phyloP scores from a whole-genome alignment of 306 rosid genomes.

The Elaeagnus macrophylla region DNA sequence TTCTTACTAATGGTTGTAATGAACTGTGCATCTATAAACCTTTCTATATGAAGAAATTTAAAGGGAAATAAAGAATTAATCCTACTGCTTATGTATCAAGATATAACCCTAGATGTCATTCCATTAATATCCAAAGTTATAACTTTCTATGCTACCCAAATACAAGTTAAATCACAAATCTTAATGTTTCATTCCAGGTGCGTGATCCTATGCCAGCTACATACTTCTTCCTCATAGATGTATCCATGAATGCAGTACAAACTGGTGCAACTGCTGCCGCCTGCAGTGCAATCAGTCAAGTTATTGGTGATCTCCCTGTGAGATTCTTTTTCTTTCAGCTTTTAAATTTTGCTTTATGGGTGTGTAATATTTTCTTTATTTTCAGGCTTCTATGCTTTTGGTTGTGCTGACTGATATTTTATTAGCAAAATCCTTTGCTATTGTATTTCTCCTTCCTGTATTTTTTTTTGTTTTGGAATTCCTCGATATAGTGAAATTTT shows the following conservation, averaged over 20 bases:
- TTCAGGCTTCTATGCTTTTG: background rate
- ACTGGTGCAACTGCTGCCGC: slow-evolving; percentile 99
- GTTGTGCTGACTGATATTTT: background rate
- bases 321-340: slow-evolving; percentile 31
- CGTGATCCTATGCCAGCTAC: slow-evolving; percentile 99
- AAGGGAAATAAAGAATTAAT: no score
- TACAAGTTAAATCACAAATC: no score
- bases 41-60: no score
- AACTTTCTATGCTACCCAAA: no score
- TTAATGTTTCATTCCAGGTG: slow-evolving; percentile 32
- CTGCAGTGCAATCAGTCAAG: slow-evolving; percentile 95
- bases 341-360: background rate
- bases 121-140: no score
- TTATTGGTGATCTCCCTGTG: slow-evolving; percentile 87
- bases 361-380: background rate
- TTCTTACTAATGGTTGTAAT: no score
- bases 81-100: no score
- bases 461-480: background rate
- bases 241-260: slow-evolving; percentile 91
- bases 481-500: background rate
- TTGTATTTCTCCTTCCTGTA: background rate
- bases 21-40: no score
- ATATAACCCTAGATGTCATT: no score
- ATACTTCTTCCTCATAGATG: slow-evolving; percentile 91
- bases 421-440: background rate